These are phyloP conservation scores for Bocquillonia castaneifolia DNA, from an alignment of 441 rosid genomes.

Conservation along the genomic window DNA sequence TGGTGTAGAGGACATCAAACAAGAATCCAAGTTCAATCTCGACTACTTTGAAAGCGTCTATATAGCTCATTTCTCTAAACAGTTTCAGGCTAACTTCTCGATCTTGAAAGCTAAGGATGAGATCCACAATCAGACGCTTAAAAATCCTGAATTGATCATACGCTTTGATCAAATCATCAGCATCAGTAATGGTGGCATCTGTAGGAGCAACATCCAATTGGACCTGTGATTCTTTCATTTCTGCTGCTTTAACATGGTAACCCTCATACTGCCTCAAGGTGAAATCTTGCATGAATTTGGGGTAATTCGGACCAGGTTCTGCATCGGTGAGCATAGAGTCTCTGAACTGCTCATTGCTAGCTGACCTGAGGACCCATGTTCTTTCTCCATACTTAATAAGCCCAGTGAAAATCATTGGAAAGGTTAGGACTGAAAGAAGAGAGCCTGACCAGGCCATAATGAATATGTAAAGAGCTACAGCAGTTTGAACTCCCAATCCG, in stretches of 20 bases:
- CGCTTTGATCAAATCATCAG: conserved; percentile 19
- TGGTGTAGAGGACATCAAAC: conserved; percentile 46
- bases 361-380: conserved; percentile 25
- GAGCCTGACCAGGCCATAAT: conserved; percentile 13
- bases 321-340: background rate
- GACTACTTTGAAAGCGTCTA: conserved; percentile 32
- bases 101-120: conserved; percentile 31
- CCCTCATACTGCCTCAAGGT: background rate
- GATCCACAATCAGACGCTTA: conserved; percentile 39
- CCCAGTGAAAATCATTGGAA: conserved; percentile 23
- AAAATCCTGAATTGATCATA: conserved; percentile 25
- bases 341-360: conserved; percentile 20
- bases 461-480: conserved; percentile 23
- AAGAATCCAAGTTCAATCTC: conserved; percentile 48
- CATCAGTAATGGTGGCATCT: background rate
- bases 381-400: conserved; percentile 33
- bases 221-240: background rate
- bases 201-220: background rate
- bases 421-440: conserved; percentile 14
- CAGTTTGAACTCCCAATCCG: conserved; percentile 4
- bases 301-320: conserved; percentile 16
- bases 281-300: conserved; percentile 10
- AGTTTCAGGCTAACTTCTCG: conserved; percentile 24
- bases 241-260: background rate
- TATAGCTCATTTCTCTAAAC: background rate